Evolutionary conservation across 306 rosid genomes (phyloP).

Genomic region (Chamaecrista fasciculata): DNA sequence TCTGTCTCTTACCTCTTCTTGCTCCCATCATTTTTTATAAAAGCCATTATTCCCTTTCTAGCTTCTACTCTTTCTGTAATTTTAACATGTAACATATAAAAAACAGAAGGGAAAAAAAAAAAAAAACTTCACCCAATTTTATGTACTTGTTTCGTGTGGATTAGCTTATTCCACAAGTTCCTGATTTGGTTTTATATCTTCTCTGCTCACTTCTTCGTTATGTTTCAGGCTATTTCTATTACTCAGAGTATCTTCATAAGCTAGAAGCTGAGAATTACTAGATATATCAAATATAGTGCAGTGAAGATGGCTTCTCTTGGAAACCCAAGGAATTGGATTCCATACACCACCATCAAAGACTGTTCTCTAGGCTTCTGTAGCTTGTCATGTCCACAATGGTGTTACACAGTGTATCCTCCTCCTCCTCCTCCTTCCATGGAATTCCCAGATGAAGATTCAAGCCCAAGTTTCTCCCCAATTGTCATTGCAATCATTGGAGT

Average conservation of each 20-base stretch:
- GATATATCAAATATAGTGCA: no score
- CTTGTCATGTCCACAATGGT: constrained; percentile 80
- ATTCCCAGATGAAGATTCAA: constrained; percentile 54
- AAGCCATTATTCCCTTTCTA: no score
- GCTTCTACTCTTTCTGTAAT: neutral
- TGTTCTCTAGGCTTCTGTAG: constrained; percentile 81
- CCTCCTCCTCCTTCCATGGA: constrained; percentile 77
- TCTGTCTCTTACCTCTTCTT: neutral
- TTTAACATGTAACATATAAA: no score
- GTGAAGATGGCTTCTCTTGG: constrained; percentile 59
- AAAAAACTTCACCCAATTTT: neutral
- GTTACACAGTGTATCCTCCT: constrained; percentile 58
- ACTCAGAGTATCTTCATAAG: constrained; percentile 45
- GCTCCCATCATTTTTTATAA: neutral
- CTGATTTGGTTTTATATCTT: neutral
- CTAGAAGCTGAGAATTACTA: no score
- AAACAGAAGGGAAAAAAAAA: no score
- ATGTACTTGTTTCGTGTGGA: neutral
- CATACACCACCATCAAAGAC: constrained; percentile 62
- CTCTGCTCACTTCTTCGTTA: no score
- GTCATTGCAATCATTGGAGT: constrained; percentile 72
- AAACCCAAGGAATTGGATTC: constrained; percentile 70
- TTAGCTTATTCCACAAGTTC: neutral
- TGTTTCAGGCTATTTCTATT: neutral
- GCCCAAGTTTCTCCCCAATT: constrained; percentile 67